Evolutionary conservation across 2,329 filamentous ascomycete genomes (phyloP).

Genomic region (Phaeophleospora eucalypticola): DNA sequence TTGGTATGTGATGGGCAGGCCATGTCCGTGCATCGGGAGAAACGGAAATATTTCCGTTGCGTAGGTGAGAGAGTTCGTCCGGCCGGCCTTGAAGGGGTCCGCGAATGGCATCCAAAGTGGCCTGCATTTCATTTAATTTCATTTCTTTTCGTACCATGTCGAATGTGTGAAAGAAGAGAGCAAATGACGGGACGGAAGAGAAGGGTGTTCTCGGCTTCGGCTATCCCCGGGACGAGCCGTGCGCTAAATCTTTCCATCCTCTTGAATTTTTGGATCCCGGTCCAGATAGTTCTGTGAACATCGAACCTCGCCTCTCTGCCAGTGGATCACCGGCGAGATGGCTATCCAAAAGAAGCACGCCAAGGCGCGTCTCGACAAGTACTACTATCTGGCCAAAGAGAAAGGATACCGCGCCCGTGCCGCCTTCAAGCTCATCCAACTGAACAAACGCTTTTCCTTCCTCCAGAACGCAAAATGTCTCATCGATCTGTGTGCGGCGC

Average conservation of each 20-base stretch:
- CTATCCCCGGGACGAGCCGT: neutral
- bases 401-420: constrained; percentile 95
- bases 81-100: no score
- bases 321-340: constrained; percentile 51
- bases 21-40: no score
- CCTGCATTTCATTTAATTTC: no score
- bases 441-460: constrained; percentile 99
- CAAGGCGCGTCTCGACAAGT: constrained; percentile 97
- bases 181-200: no score
- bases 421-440: constrained; percentile 94
- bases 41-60: no score
- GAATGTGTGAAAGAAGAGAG: no score
- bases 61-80: no score
- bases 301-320: neutral
- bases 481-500: constrained; percentile 94
- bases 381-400: constrained; percentile 97
- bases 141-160: no score
- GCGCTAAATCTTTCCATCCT: neutral
- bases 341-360: constrained; percentile 98
- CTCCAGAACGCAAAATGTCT: constrained; percentile 94
- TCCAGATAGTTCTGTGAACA: neutral
- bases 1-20: no score
- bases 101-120: no score
- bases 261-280: neutral
- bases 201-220: neutral